A percentile compares a stretch with the other conserved stretches of the same genome.
Evolutionary conservation across 805 yeast genomes (phyloP).

Genomic region (Blastobotrys peoriensis): DNA sequence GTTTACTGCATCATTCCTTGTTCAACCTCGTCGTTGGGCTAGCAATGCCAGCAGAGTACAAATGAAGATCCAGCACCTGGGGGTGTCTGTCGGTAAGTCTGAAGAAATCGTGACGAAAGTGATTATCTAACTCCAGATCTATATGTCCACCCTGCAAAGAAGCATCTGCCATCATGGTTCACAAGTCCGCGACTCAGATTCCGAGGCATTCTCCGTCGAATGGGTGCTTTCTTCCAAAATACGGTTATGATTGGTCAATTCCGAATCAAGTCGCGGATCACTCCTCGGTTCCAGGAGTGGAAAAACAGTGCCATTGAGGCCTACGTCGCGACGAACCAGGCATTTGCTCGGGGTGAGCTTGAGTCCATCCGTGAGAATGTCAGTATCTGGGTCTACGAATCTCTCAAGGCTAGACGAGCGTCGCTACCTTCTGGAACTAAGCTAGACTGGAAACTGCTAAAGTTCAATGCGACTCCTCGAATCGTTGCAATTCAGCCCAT

Average conservation of each 20-base stretch:
- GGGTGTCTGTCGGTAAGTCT: conserved; percentile 14
- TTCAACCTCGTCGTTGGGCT: not conserved
- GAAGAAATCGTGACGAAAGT: not conserved
- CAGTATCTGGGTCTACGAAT: conserved; percentile 59
- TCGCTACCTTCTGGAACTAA: conserved; percentile 52
- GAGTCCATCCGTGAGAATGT: conserved; percentile 39
- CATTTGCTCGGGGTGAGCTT: conserved; percentile 61
- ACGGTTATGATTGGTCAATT: conserved; percentile 56
- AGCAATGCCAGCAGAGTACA: not conserved
- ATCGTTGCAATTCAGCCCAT: conserved; percentile 64
- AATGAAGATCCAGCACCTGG: conserved; percentile 16
- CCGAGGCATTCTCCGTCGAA: conserved; percentile 49
- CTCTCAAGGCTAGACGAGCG: conserved; percentile 46
- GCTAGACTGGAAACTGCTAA: conserved; percentile 71
- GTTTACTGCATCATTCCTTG: not conserved
- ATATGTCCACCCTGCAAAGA: conserved; percentile 47
- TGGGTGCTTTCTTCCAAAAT: conserved; percentile 60
- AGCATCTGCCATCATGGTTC: conserved; percentile 40
- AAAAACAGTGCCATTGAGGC: conserved; percentile 76
- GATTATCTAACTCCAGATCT: conserved; percentile 26
- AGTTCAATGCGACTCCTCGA: conserved; percentile 66
- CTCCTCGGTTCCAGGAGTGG: conserved; percentile 70
- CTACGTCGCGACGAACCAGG: conserved; percentile 71
- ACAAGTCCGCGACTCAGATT: conserved; percentile 38
- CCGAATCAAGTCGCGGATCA: conserved; percentile 61